Conservation (phyloP, 805 yeast species). For the Metschnikowia cubensis region DNA sequence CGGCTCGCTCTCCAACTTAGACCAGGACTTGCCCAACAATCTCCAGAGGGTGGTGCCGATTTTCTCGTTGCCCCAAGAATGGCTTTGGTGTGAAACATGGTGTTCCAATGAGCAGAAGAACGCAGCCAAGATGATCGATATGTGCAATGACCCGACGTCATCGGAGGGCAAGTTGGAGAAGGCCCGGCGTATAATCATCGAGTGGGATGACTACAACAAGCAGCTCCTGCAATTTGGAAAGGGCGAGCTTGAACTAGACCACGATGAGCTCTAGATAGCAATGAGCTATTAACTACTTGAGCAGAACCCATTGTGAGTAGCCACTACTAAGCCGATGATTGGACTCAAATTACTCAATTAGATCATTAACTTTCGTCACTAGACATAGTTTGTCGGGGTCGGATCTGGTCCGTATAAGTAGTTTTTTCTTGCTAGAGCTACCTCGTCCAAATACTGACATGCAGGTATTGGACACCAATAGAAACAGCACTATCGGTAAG, state of each 20-base stretch:
- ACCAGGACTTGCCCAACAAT: conserved; percentile 92
- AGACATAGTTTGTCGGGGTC: too few relatives aligned
- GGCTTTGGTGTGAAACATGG: conserved; percentile 97
- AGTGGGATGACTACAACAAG: conserved; percentile 67
- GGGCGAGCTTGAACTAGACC: conserved; percentile 7
- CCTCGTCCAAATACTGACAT: too few relatives aligned
- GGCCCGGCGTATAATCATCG: conserved; percentile 73
- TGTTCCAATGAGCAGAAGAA: conserved; percentile 60
- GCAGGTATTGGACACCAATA: too few relatives aligned
- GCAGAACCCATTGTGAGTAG: too few relatives aligned
- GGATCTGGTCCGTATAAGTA: too few relatives aligned
- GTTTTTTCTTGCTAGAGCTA: too few relatives aligned
- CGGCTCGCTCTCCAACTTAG: conserved; percentile 72
- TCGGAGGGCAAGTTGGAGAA: conserved; percentile 73
- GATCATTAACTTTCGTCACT: too few relatives aligned
- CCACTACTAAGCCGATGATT: too few relatives aligned
- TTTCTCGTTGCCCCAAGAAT: conserved; percentile 69
- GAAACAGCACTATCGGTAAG: too few relatives aligned
- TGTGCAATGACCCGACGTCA: conserved; percentile 80
- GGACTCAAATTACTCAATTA: too few relatives aligned
- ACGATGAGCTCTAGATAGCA: conserved; percentile 13
- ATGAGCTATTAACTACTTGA: too few relatives aligned
- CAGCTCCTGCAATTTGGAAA: conserved; percentile 33
- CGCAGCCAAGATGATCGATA: conserved; percentile 73
- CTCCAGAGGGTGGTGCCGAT: conserved; percentile 67